Evolutionary conservation across 108 stramenopile genomes (phyloP).

Genomic region (Cylindrotheca closterium): DNA sequence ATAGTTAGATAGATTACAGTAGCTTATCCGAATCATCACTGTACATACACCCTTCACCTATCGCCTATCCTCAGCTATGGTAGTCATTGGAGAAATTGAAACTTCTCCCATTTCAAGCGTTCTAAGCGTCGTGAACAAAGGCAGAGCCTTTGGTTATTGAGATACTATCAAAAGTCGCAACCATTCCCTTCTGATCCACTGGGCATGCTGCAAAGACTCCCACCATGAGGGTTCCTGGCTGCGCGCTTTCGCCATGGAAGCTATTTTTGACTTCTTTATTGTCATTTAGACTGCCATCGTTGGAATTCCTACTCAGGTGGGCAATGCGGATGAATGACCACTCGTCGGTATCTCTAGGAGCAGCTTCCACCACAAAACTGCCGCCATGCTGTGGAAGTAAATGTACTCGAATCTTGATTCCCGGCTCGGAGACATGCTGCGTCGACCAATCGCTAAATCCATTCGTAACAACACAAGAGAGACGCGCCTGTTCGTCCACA

Average conservation of each 20-base stretch:
- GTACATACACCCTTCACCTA: no score
- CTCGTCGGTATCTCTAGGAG: background rate
- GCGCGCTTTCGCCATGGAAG: constrained; percentile 1
- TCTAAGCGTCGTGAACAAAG: constrained; percentile 36
- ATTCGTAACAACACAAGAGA: constrained; percentile 58
- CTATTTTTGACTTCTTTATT: background rate
- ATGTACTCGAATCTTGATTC: constrained; percentile 29
- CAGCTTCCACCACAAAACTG: constrained; percentile 41
- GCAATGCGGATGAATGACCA: constrained; percentile 40
- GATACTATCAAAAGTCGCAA: constrained; percentile 24
- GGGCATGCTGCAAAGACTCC: constrained; percentile 41
- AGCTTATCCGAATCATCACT: no score
- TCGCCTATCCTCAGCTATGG: no score
- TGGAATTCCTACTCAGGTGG: constrained; percentile 11
- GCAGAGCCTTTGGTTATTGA: constrained; percentile 21
- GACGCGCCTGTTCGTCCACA: constrained; percentile 34
- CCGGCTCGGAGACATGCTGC: constrained; percentile 27
- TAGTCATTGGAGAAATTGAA: no score
- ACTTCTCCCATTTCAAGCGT: no score
- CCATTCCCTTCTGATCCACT: constrained; percentile 29
- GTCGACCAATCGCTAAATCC: constrained; percentile 52
- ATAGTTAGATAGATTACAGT: no score
- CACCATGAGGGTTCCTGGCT: constrained; percentile 18
- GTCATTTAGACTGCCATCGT: constrained; percentile 13
- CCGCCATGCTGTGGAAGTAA: constrained; percentile 18